These are phyloP conservation scores for Boletus rubescentipes DNA, from an alignment of 768 basidiomycete species.

Conservation along the genomic window DNA sequence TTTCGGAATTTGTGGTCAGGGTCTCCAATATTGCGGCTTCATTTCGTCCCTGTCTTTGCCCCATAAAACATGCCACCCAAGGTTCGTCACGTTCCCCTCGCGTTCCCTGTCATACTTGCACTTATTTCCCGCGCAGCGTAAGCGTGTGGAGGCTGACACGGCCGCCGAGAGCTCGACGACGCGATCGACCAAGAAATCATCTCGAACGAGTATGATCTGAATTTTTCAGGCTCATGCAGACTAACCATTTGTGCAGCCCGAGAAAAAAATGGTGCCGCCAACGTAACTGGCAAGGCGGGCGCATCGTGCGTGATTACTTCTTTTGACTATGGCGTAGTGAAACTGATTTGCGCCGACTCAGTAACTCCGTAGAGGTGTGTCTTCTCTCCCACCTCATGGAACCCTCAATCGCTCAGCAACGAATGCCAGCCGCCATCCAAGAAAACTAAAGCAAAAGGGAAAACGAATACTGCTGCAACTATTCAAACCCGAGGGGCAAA, in stretches of 20 bases:
- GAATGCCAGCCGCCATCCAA: conserved; percentile 35
- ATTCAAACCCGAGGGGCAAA: conserved; percentile 20
- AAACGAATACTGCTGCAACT: conserved; percentile 16
- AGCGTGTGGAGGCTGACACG: conserved; percentile 48
- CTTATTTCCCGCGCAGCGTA: conserved; percentile 45
- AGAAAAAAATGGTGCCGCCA: conserved; percentile 11
- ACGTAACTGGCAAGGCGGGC: conserved; percentile 6
- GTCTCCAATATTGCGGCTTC: background rate
- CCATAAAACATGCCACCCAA: conserved; percentile 37
- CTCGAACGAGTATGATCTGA: conserved; percentile 33
- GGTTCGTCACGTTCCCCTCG: conserved; percentile 18
- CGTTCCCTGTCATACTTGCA: conserved; percentile 10
- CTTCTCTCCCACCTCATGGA: background rate
- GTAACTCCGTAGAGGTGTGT: conserved; percentile 26
- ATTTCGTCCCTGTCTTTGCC: background rate
- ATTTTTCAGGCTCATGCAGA: conserved; percentile 16
- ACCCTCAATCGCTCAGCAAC: conserved; percentile 1
- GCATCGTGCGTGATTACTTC: conserved; percentile 26
- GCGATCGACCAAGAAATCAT: conserved; percentile 47
- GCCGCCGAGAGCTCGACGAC: conserved; percentile 32
- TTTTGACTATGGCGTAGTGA: background rate
- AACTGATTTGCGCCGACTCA: conserved; percentile 16
- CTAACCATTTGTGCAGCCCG: conserved; percentile 14
- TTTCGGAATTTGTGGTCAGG: conserved; percentile 8
- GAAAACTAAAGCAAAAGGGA: conserved; percentile 38